Base-by-base conservation (phyloP, 768 basidiomycete species). In the Suillus decipiens region DNA sequence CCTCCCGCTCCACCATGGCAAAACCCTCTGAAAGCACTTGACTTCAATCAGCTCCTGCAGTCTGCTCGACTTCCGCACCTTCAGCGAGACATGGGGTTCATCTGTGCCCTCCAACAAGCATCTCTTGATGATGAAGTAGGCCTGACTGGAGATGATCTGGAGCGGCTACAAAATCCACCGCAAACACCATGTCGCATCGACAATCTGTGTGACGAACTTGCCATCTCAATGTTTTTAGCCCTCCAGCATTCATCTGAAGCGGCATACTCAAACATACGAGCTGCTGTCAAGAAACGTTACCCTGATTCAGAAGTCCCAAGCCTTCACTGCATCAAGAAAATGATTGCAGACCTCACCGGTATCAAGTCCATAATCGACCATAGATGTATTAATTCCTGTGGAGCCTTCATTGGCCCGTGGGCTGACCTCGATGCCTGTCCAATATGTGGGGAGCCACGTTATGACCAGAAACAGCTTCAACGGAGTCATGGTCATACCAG, bases 321-420 rank as follows among this genome's bases (percentile, higher is more conserved):
- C 36, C 36, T 33, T 37, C 22, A 58, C 56, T 7, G 28, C 4
- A 11, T 58, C 56, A 58, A 58, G 19, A 31, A 37, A 5, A 31
- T 33, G 15, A 58, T 58, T 11, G n/a, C 36, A 22, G 36, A 58
- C 10, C 36, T 17, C 14, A 58, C 31, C 28, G 8, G 56, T 34
- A 22, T 58, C 28, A 24, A 66, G 67, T 39, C 45, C 39, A 43
- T 60, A 50, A 43, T 66, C 6, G 69, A 73, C 28, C 74, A 81
- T 61, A 82, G 81, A 78, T 83, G 81, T 48, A 61, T 71, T 9
- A 76, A 75, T 31, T 65, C 68, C 5, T 75, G 71, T 61, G 47
- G 61, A 17, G 70, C 65, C 17, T 75, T 67, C 33, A 70, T 69
- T 11, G 73, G 72, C 5, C 71, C 67, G 0, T 70, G 64, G 42